Evolutionary conservation across 768 basidiomycete genomes (phyloP).

Genomic region (Vararia minispora): DNA sequence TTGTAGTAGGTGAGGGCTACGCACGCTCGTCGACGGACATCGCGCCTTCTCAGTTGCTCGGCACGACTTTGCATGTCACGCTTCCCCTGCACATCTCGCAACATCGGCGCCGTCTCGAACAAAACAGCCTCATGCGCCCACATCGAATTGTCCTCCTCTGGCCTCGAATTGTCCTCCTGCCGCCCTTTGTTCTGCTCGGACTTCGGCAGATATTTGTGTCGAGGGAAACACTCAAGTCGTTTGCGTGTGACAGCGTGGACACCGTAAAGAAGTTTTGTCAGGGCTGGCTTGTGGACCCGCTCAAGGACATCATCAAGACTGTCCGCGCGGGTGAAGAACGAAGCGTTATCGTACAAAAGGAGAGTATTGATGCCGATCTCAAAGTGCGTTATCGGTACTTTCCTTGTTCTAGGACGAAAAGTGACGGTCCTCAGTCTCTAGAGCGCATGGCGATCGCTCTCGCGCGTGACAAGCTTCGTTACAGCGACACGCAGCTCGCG

Average conservation of each 20-base stretch:
- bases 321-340: constrained; percentile 72
- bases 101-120: constrained; percentile 16
- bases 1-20: constrained; percentile 5
- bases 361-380: constrained; percentile 78
- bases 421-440: constrained; percentile 69
- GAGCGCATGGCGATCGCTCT: constrained; percentile 88
- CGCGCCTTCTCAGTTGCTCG: background rate
- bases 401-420: background rate
- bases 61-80: constrained; percentile 5
- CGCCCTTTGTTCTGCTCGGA: constrained; percentile 49
- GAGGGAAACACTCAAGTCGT: constrained; percentile 41
- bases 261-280: constrained; percentile 64
- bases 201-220: constrained; percentile 44
- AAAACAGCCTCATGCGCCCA: constrained; percentile 47
- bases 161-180: constrained; percentile 73
- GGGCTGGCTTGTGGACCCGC: constrained; percentile 80
- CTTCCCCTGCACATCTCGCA: constrained; percentile 12
- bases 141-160: constrained; percentile 59
- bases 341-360: constrained; percentile 63
- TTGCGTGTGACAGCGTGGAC: constrained; percentile 48
- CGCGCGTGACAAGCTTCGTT: constrained; percentile 68
- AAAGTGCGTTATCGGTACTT: constrained; percentile 36
- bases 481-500: constrained; percentile 51
- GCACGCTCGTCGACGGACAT: constrained; percentile 6
- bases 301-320: constrained; percentile 74